Base-by-base conservation (phyloP, 257 asterid genomes). In the Solanum peruvianum region DNA sequence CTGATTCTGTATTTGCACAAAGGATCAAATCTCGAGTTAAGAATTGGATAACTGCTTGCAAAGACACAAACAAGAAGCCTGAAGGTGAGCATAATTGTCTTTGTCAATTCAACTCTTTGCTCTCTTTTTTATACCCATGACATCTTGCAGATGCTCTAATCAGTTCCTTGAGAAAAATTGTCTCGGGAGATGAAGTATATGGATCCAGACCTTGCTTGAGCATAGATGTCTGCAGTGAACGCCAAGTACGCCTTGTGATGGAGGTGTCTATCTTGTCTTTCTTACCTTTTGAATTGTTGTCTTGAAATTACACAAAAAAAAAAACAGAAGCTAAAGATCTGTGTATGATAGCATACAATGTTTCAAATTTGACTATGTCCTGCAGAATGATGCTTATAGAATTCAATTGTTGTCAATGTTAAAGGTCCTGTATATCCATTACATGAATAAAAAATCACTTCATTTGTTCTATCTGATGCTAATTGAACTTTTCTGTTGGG, bases 121-220 rank as follows among this genome's bases (percentile, higher is more conserved):
- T 76, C 69, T 76, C 83, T 82, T 39, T 45, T 69, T 42, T 47
- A 21, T 71, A 60, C 45, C 23, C 29, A 6, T 64, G 47, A 85
- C 14, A 18, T 69, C 87, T 77, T 89, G 90, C 94, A 93, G 98
- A 97, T 92, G 89, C 87, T 91, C 85, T 95, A 91, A 52, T 95
- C 84, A 93, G 89, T 90, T 89, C 95, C 64, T 85, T 97, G 90
- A 95, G 95, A 89, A 94, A 90, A 89, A 87, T 97, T 89, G 66
- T 93, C 70, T 86, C 94, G 12, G 97, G 96, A 90, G 86, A 83
- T 90, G 97, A 94, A 89, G 62, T 88, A 70, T 93, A 91, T 89
- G 98, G 98, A 86, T 92, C 96, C 77, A 93, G 98, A 89, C 95
- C 98, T 49, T 94, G 96, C 94, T 88, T 97, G 92, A 93, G 85